Base-by-base conservation (phyloP, 306 rosid genomes). In the Cucurbita argyrosperma region DNA sequence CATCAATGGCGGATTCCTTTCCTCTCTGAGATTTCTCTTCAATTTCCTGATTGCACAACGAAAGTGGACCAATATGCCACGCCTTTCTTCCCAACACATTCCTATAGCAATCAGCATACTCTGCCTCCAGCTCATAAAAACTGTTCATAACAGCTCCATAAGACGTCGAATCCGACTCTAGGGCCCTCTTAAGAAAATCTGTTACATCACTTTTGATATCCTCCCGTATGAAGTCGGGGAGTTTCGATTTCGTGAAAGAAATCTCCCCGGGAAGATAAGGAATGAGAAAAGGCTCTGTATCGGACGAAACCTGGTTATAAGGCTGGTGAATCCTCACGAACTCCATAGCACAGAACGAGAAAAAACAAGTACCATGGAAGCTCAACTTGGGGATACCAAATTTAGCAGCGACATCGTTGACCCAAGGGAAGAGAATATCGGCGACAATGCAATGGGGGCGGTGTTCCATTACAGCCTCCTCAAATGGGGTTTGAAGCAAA, bases 341-440 rank as follows among this genome's bases (percentile, higher is more conserved):
- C 3, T 79, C 84, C 0, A 0, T 7, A 5, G 82, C 82, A 62
- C 84, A 83, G 1, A 72, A 7, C 4, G 92, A 77, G 52, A 88
- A 83, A 57, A 77, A 85, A 4, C 92, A 64, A 4, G 76, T 46
- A 0, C 89, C 96, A 10, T 83, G 83, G 30, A 91, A 91, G 52
- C 78, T 80, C 15, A 89, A 26, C 84, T 88, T 80, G 0, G 92
- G 97, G 68, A 91, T 84, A 0, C 77, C 79, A n/a, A 77, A 77
- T 35, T 84, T 85, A 0, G 82, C 80, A 0, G 92, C 89, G 3
- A 84, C 82, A 35, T 87, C 85, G 0, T 72, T 59, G 0, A 81
- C 64, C 87, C 87, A 85, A 1, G 90, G 86, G 67, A 77, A 87
- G 62, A 80, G 76, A 56, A 50, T 43, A 80, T 83, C 95, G 2